A percentile compares a stretch with the other conserved stretches of the same genome.
These are phyloP conservation scores for Wickerhamiella cacticola DNA, from an alignment of 805 yeast genomes.

Conservation along the genomic window DNA sequence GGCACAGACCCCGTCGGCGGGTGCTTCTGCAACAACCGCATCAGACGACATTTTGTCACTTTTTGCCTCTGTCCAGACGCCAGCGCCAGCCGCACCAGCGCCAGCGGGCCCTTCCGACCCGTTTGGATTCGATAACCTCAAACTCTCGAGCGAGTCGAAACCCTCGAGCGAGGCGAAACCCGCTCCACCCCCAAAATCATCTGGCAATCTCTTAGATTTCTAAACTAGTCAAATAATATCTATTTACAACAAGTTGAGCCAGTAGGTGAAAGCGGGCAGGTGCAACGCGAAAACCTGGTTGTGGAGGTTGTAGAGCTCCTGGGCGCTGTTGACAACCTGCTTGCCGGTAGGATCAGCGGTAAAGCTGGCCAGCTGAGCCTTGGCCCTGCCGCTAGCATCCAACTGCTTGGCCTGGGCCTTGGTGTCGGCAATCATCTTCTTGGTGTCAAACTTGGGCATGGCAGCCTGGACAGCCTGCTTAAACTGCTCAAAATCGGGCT, in stretches of 20 bases:
- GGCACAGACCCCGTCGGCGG: constrained; percentile 17
- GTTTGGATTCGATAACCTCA: constrained; percentile 13
- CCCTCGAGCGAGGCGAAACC: not conserved
- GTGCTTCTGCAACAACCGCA: constrained; percentile 21
- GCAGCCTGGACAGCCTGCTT: not conserved
- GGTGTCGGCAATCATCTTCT: not conserved
- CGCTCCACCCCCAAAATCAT: constrained; percentile 1
- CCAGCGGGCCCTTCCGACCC: constrained; percentile 15
- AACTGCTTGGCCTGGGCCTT: not conserved
- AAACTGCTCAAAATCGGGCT: not conserved
- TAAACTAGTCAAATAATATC: not conserved
- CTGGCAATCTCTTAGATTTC: constrained; percentile 8
- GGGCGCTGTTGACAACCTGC: not conserved
- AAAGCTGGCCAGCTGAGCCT: not conserved
- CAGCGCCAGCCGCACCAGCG: constrained; percentile 13
- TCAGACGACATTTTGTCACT: constrained; percentile 39
- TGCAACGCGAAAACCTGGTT: constrained; percentile 2
- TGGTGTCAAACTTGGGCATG: not conserved
- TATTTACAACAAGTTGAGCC: not conserved
- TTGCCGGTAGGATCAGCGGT: constrained; percentile 3
- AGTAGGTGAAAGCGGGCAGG: constrained; percentile 6
- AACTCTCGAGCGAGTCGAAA: not conserved
- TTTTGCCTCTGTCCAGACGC: constrained; percentile 27
- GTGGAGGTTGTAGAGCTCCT: constrained; percentile 6
- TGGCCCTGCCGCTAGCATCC: not conserved